These are phyloP conservation scores for Cercophora scortea DNA, from an alignment of 495 filamentous ascomycete genomes.

Conservation along the genomic window DNA sequence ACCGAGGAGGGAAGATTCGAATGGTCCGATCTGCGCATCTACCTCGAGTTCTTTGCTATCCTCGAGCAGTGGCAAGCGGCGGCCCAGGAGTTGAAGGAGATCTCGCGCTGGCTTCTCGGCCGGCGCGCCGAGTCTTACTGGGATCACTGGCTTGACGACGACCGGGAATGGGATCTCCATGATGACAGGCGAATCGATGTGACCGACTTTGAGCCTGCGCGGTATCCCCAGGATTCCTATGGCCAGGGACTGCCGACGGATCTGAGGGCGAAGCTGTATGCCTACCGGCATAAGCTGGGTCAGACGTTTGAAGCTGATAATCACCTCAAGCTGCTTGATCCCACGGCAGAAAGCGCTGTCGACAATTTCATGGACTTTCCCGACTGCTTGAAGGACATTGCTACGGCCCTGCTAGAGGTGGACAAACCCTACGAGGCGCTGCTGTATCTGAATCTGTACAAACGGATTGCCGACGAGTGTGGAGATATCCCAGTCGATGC, in stretches of 20 bases:
- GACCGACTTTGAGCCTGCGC: constrained; percentile 42
- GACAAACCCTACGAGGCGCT: constrained; percentile 56
- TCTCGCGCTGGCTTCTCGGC: constrained; percentile 77
- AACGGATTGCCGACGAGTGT: constrained; percentile 45
- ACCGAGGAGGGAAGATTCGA: constrained; percentile 48
- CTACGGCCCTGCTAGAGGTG: constrained; percentile 53
- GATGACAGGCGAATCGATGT: constrained; percentile 58
- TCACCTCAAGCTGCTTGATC: constrained; percentile 49
- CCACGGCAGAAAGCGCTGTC: constrained; percentile 39
- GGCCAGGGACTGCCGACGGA: constrained; percentile 73
- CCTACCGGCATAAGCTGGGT: constrained; percentile 66
- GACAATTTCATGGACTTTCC: constrained; percentile 54
- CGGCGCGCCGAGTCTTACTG: constrained; percentile 68
- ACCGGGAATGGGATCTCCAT: constrained; percentile 83
- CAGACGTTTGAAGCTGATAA: constrained; percentile 64
- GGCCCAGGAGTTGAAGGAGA: constrained; percentile 54
- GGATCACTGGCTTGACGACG: constrained; percentile 69
- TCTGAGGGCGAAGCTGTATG: constrained; percentile 74
- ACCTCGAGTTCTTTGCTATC: constrained; percentile 67
- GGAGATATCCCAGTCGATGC: constrained; percentile 49
- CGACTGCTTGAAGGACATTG: constrained; percentile 70
- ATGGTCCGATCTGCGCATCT: constrained; percentile 81
- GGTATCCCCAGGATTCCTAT: constrained; percentile 54
- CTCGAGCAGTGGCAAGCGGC: constrained; percentile 54
- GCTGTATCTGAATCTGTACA: constrained; percentile 64